These are phyloP conservation scores for Calonectria pseudoturangicola DNA, from an alignment of 2,329 filamentous ascomycete genomes.

Conservation along the genomic window DNA sequence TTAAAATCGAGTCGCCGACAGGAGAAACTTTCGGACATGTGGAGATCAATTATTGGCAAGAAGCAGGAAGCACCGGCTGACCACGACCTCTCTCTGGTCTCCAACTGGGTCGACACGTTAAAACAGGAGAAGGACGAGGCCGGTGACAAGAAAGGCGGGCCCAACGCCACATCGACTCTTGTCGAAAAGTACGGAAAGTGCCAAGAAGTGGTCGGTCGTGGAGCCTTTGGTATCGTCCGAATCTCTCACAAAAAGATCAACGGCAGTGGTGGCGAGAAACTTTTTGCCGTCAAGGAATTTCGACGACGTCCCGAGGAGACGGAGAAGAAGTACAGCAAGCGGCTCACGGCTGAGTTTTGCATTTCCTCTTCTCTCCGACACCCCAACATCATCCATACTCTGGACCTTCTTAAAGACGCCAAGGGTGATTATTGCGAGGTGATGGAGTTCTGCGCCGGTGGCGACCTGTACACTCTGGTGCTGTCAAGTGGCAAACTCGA, in stretches of 20 bases:
- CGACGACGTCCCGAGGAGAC: constrained; percentile 95
- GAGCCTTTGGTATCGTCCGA: constrained; percentile 96
- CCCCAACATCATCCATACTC: constrained; percentile 97
- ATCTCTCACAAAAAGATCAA: constrained; percentile 97
- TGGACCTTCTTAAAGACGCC: constrained; percentile 94
- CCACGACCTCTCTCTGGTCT: constrained; percentile 92
- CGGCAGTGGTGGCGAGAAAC: constrained; percentile 86
- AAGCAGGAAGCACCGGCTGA: constrained; percentile 85
- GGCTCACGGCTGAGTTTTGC: constrained; percentile 97
- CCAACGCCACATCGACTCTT: constrained; percentile 82
- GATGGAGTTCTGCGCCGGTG: constrained; percentile 99
- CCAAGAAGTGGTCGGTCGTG: constrained; percentile 95
- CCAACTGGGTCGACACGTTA: constrained; percentile 95
- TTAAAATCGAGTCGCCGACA: constrained; percentile 93
- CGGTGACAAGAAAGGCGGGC: constrained; percentile 85
- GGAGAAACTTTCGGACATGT: constrained; percentile 95
- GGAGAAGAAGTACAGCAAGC: constrained; percentile 98
- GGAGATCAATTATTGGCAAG: constrained; percentile 89
- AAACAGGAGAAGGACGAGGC: constrained; percentile 92
- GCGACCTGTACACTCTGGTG: constrained; percentile 95
- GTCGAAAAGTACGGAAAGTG: constrained; percentile 99
- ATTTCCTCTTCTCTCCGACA: constrained; percentile 98
- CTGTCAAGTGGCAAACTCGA: constrained; percentile 94
- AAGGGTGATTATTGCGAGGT: constrained; percentile 99
- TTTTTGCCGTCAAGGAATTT: constrained; percentile 99